Evolutionary conservation across 768 basidiomycete genomes (phyloP).

Genomic region (Pisolithus sp.): DNA sequence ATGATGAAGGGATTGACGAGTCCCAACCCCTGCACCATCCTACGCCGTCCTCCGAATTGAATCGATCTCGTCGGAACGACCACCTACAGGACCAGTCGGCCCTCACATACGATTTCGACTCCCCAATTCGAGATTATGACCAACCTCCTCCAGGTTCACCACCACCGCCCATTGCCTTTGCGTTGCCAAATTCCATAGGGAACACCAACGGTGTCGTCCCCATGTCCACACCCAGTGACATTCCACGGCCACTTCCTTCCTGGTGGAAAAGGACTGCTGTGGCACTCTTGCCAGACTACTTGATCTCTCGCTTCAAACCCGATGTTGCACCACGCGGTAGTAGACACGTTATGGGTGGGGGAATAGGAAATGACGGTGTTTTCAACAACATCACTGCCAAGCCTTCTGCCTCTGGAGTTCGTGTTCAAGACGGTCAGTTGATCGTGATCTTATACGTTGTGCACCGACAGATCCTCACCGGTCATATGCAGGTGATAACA

Average conservation of each 20-base stretch:
- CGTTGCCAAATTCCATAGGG: slow-evolving; percentile 65
- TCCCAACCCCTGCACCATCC: slow-evolving; percentile 46
- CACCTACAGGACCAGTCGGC: slow-evolving; percentile 15
- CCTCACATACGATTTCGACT: slow-evolving; percentile 73
- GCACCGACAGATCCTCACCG: slow-evolving; percentile 1
- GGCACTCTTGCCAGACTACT: slow-evolving; percentile 49
- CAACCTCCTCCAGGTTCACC: slow-evolving; percentile 82
- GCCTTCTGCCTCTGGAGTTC: slow-evolving; percentile 48
- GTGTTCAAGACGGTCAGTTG: slow-evolving; percentile 53
- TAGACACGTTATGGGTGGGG: slow-evolving; percentile 46
- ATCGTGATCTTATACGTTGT: slow-evolving; percentile 1
- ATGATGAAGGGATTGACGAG: slow-evolving; percentile 52
- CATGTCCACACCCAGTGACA: slow-evolving; percentile 30
- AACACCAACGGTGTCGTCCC: slow-evolving; percentile 73
- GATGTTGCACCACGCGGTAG: slow-evolving; percentile 32
- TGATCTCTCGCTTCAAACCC: slow-evolving; percentile 42
- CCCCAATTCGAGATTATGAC: slow-evolving; percentile 58
- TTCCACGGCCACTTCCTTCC: slow-evolving; percentile 24
- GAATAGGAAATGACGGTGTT: slow-evolving; percentile 79
- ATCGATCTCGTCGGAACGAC: slow-evolving; percentile 16
- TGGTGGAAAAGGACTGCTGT: slow-evolving; percentile 55
- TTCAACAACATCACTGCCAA: slow-evolving; percentile 96
- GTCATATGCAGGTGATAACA: slow-evolving; percentile 52
- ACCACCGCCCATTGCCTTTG: slow-evolving; percentile 53
- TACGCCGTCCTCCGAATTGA: slow-evolving; percentile 10